phyloP scores from a whole-genome alignment of 164 flowering plant species.

The Berberis thunbergii region DNA sequence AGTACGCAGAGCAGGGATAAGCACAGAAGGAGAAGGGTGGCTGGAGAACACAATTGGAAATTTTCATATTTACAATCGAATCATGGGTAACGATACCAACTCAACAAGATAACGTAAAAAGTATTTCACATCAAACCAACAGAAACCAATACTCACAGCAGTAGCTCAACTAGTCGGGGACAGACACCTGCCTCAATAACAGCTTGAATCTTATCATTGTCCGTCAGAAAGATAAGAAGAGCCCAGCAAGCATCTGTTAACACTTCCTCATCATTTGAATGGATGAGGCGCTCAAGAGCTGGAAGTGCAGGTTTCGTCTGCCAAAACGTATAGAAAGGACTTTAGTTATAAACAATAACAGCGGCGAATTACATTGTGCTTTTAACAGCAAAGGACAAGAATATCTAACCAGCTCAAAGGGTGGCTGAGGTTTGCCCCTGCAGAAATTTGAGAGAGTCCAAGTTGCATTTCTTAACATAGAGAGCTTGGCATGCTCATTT shows the following conservation, averaged over 20 bases:
- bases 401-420: conserved; percentile 58
- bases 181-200: conserved; percentile 74
- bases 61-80: no score
- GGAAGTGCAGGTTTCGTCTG: conserved; percentile 77
- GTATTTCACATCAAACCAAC: not conserved
- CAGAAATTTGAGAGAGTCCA: conserved; percentile 91
- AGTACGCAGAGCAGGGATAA: conserved; percentile 70
- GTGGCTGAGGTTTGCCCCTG: conserved; percentile 84
- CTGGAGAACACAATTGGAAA: conserved; percentile 22
- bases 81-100: no score
- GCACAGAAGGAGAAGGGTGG: conserved; percentile 78
- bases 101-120: no score
- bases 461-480: conserved; percentile 83
- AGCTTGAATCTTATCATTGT: conserved; percentile 80
- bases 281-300: conserved; percentile 63
- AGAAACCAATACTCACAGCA: conserved; percentile 35
- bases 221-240: conserved; percentile 72
- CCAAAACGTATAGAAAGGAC: not conserved
- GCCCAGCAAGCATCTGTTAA: conserved; percentile 88
- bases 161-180: conserved; percentile 61
- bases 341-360: not conserved
- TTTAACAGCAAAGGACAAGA: not conserved
- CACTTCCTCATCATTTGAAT: conserved; percentile 69
- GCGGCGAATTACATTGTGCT: not conserved
- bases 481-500: conserved; percentile 72